A percentile compares a stretch with the other conserved stretches of the same genome.
phyloP scores from a whole-genome alignment of 441 rosid species.

The Croton laevigatus region DNA sequence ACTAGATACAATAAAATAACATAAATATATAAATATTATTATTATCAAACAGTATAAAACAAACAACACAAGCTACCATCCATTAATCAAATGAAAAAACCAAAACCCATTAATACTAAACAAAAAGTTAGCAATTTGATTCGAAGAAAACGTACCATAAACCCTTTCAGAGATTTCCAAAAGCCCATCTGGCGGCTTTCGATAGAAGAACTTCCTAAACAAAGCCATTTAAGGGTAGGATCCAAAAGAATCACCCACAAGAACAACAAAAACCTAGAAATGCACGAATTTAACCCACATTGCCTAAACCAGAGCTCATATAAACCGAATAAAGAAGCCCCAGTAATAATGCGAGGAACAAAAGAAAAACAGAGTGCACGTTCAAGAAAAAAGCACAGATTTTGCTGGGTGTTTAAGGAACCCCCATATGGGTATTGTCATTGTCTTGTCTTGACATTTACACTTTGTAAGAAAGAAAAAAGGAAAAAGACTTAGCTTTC shows the following conservation, averaged over 20 bases:
- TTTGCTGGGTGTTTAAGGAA: conserved; percentile 71
- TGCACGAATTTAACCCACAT: conserved; percentile 34
- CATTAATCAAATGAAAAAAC: neutral
- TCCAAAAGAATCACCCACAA: conserved; percentile 26
- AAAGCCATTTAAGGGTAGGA: conserved; percentile 56
- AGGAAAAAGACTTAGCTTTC: conserved; percentile 59
- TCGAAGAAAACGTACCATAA: conserved; percentile 52
- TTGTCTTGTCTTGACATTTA: conserved; percentile 43
- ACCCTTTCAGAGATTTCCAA: conserved; percentile 88
- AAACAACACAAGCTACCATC: neutral
- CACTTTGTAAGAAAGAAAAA: conserved; percentile 35
- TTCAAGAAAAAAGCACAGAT: conserved; percentile 36
- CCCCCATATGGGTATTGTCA: conserved; percentile 30
- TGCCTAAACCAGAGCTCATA: conserved; percentile 32
- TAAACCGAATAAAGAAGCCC: conserved; percentile 19
- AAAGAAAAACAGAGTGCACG: conserved; percentile 11
- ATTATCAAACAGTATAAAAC: neutral
- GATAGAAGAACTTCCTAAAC: conserved; percentile 70
- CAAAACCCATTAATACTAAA: conserved; percentile 15
- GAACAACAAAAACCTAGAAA: conserved; percentile 16
- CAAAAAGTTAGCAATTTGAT: conserved; percentile 11
- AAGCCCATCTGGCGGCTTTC: conserved; percentile 85
- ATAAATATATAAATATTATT: neutral
- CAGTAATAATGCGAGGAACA: conserved; percentile 29
- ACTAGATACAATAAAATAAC: neutral